Evolutionary conservation across 441 rosid species (phyloP).

Genomic region (Adansonia grandidieri): DNA sequence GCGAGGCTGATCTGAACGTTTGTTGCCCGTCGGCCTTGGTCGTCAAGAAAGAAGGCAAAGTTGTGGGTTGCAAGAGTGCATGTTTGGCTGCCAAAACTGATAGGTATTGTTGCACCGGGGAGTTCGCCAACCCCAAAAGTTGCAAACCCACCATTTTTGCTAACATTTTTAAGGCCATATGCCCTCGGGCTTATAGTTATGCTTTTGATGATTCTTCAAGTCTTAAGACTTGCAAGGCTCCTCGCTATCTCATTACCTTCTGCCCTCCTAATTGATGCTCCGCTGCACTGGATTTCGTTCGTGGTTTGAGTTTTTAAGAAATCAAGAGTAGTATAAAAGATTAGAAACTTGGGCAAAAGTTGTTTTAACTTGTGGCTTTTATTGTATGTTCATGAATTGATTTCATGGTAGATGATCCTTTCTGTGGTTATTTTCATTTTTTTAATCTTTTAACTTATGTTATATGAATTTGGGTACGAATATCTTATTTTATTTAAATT

Average conservation of each 20-base stretch:
- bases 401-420: slow-evolving; percentile 1
- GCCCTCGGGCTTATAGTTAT: slow-evolving; percentile 63
- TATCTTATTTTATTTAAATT: too few relatives aligned
- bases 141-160: slow-evolving; percentile 62
- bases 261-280: slow-evolving; percentile 51
- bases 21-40: slow-evolving; percentile 58
- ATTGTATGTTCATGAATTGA: background rate
- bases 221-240: slow-evolving; percentile 59
- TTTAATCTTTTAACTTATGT: background rate
- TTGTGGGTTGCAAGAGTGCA: slow-evolving; percentile 74
- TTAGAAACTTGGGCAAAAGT: background rate
- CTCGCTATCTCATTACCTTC: slow-evolving; percentile 62
- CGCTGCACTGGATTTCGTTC: background rate
- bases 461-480: too few relatives aligned
- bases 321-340: background rate
- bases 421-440: background rate
- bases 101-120: slow-evolving; percentile 66
- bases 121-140: slow-evolving; percentile 46
- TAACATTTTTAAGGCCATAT: slow-evolving; percentile 60
- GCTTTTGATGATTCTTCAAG: slow-evolving; percentile 66
- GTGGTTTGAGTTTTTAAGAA: background rate
- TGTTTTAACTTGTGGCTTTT: background rate
- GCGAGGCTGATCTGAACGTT: slow-evolving; percentile 57
- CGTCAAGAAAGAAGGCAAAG: slow-evolving; percentile 47
- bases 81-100: slow-evolving; percentile 63